phyloP scores from a whole-genome alignment of 257 asterid genomes.

The Hygrophila difformis region DNA sequence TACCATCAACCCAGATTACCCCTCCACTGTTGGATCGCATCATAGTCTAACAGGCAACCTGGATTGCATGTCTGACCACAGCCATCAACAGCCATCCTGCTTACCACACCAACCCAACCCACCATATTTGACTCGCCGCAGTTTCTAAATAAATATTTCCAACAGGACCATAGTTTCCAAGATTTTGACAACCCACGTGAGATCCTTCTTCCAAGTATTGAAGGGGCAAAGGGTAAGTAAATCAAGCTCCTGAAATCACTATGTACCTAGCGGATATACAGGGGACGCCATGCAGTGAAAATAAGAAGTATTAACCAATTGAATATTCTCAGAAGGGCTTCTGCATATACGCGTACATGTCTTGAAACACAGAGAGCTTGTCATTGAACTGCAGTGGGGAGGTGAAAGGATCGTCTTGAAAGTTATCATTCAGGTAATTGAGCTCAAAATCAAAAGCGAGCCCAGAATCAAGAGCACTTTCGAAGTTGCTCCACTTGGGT shows the following conservation, averaged over 20 bases:
- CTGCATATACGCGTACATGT: constrained; percentile 41
- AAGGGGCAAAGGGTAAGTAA: no score
- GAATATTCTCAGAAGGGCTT: constrained; percentile 18
- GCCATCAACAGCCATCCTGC: constrained; percentile 11
- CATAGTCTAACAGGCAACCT: constrained; percentile 1
- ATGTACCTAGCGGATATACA: no score
- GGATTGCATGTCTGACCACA: constrained; percentile 2
- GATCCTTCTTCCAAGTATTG: no score
- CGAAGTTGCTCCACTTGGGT: constrained; percentile 38
- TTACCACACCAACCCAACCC: constrained; percentile 14
- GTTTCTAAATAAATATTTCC: constrained; percentile 11
- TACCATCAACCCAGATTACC: not conserved
- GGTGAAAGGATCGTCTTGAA: constrained; percentile 42
- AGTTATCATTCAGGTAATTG: constrained; percentile 34
- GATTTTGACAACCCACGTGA: not conserved
- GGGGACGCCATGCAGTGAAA: not conserved
- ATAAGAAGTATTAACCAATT: no score
- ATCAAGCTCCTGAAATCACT: no score
- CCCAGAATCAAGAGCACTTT: constrained; percentile 34
- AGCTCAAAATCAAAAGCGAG: constrained; percentile 37
- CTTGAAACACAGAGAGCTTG: constrained; percentile 36
- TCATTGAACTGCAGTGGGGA: constrained; percentile 42
- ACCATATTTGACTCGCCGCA: constrained; percentile 21
- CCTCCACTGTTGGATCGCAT: not conserved
- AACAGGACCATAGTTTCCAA: constrained; percentile 8